Evolutionary conservation across 108 stramenopile genomes (phyloP), one percentile per base, ranked within the genome.

Genomic region (Skeletonema marinoi): DNA sequence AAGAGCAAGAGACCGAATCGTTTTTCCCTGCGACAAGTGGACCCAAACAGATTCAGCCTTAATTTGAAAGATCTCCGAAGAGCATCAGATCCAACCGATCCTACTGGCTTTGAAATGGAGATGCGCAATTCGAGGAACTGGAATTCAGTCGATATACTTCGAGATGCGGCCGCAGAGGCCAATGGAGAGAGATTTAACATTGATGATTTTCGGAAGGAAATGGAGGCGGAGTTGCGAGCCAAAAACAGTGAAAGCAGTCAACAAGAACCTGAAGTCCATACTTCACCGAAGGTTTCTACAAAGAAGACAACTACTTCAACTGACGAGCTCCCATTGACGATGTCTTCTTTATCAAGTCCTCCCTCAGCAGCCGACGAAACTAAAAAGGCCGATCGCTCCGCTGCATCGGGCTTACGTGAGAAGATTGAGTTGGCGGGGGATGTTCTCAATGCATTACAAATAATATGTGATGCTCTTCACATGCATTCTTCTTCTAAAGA

Each of bases 401-500:
- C 66, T 1, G 39, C 59, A 42, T 67, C 65, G 19, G 33, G 16
- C 0, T 38, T 75, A 31, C 32, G 25, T 8, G 9, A 5, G 11
- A 51, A 51, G 17, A 56, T 29, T 39, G 31, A 74, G 48, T 59
- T 66, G 32, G 54, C 39, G 17, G 50, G 38, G 5, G 25, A 51
- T 6, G 38, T 75, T 4, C 67, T 59, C 4, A 0, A 35, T 36
- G 38, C 48, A 12, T 19, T 65, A 14, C 25, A 30, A 33, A 2
- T 46, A 31, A 29, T 75, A 31, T 66, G 66, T 7, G 46, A 75
- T 29, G 50, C 50, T 13, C 54, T 75, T n/a, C 29, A 60, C 59
- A 42, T 41, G 16, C 59, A 64, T 17, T 19, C 16, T 32, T 50
- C 21, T 16, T 75, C 66, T 1, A 65, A 60, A 48, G 65, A 66